phyloP scores from a whole-genome alignment of 345 rosid genomes.

The Moricandia arvensis region DNA sequence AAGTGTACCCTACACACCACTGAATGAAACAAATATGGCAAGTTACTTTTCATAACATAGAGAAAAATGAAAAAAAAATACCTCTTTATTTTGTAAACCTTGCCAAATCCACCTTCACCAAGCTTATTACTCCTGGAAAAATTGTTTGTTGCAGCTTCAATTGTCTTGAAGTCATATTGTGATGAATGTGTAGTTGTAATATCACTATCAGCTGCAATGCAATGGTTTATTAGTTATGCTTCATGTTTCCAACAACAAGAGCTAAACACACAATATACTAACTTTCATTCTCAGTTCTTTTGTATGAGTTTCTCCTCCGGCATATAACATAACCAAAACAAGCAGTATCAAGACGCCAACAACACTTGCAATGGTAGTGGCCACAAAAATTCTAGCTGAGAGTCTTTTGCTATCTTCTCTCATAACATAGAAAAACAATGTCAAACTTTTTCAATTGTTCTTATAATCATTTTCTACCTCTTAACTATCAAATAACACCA shows the following conservation, averaged over 20 bases:
- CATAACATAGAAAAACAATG: neutral
- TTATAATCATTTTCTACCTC: neutral
- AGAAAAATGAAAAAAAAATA: neutral
- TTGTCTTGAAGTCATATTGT: neutral
- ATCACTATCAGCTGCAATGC: neutral
- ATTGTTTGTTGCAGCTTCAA: neutral
- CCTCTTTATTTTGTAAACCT: neutral
- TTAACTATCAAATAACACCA: neutral
- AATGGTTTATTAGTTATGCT: neutral
- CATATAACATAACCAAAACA: neutral
- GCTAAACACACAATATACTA: neutral
- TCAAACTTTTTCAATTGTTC: neutral
- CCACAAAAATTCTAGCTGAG: neutral
- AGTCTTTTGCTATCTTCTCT: neutral
- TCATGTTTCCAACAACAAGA: neutral
- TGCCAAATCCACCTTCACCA: neutral
- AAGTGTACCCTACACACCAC: neutral
- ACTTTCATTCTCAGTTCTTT: neutral
- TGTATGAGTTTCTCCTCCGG: neutral
- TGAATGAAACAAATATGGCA: neutral
- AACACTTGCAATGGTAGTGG: neutral
- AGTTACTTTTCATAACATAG: neutral
- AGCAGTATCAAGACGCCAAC: neutral
- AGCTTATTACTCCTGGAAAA: neutral
- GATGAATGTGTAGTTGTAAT: neutral